A percentile compares a stretch with the other conserved stretches of the same genome.
These are phyloP conservation scores for Cryptococcus sp. DNA, from an alignment of 1,284 basidiomycete species.

Conservation along the genomic window DNA sequence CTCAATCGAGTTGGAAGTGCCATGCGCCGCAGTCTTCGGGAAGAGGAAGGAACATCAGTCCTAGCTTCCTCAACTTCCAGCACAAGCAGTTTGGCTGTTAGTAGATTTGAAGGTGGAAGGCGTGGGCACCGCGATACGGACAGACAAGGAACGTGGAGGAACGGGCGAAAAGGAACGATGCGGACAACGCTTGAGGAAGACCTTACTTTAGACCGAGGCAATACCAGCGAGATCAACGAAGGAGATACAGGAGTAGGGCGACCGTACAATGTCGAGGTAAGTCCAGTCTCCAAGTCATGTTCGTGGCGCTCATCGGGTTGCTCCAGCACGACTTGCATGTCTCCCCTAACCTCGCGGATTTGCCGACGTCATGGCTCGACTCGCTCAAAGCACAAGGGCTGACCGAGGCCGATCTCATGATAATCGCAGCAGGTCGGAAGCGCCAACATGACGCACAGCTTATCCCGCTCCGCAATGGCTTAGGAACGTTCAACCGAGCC, in stretches of 20 bases:
- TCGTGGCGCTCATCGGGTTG: not conserved
- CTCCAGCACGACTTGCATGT: conserved; percentile 48
- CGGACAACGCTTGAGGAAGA: not conserved
- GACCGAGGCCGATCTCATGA: conserved; percentile 38
- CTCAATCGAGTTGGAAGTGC: conserved; percentile 18
- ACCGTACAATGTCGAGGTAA: conserved; percentile 48
- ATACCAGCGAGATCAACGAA: conserved; percentile 8
- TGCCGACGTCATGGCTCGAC: conserved; percentile 42
- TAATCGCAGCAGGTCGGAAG: conserved; percentile 35
- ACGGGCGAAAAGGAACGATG: conserved; percentile 1
- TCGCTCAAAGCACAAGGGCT: conserved; percentile 41
- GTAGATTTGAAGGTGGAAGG: not conserved
- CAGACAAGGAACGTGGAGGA: not conserved
- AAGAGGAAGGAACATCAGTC: conserved; percentile 3
- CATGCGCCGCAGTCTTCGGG: conserved; percentile 12
- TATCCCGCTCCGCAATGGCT: not conserved
- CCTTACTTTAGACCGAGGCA: not conserved
- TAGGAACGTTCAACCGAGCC: not conserved
- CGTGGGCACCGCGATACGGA: not conserved
- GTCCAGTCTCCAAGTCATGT: conserved; percentile 2
- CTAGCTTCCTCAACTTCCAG: too few species aligned
- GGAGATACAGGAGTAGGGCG: conserved; percentile 37
- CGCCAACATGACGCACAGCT: conserved; percentile 5
- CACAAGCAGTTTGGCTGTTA: too few species aligned
- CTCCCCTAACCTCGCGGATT: conserved; percentile 37